A percentile compares a stretch with the other conserved stretches of the same genome.
Conservation (phyloP, 2,329 filamentous ascomycete species). For the Fusarium chlamydosporum region DNA sequence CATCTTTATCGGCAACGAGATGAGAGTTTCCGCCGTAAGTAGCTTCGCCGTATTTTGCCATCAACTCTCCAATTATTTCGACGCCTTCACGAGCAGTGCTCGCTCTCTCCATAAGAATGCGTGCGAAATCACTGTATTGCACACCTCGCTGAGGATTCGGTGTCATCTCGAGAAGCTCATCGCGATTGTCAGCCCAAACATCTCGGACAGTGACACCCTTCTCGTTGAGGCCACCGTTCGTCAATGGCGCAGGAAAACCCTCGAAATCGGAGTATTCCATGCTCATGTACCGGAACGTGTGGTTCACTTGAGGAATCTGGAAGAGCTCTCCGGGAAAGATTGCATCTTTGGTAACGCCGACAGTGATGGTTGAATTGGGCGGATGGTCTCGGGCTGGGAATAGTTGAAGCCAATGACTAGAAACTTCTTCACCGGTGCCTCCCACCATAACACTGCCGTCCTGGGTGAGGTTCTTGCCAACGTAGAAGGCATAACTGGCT, state of each 20-base stretch:
- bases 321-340: conserved; percentile 44
- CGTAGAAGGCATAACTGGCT: conserved; percentile 63
- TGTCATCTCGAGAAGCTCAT: conserved; percentile 46
- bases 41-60: conserved; percentile 41
- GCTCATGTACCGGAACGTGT: conserved; percentile 45
- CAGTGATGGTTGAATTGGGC: conserved; percentile 57
- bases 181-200: conserved; percentile 46
- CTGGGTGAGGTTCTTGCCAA: conserved; percentile 61
- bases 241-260: conserved; percentile 43
- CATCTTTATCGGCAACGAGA: conserved; percentile 45
- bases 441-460: conserved; percentile 61
- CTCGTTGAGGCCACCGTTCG: conserved; percentile 45
- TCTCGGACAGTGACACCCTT: conserved; percentile 45
- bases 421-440: conserved; percentile 64
- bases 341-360: conserved; percentile 44
- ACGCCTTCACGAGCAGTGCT: conserved; percentile 42
- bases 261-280: conserved; percentile 50
- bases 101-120: conserved; percentile 46
- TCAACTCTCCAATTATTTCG: conserved; percentile 39
- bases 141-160: conserved; percentile 42
- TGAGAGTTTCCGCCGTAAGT: conserved; percentile 47
- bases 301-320: conserved; percentile 43
- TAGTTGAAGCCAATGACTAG: conserved; percentile 62
- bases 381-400: conserved; percentile 59
- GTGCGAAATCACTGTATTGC: conserved; percentile 47